phyloP scores from a whole-genome alignment of 495 filamentous ascomycete species.

The Entonaema liquescens region DNA sequence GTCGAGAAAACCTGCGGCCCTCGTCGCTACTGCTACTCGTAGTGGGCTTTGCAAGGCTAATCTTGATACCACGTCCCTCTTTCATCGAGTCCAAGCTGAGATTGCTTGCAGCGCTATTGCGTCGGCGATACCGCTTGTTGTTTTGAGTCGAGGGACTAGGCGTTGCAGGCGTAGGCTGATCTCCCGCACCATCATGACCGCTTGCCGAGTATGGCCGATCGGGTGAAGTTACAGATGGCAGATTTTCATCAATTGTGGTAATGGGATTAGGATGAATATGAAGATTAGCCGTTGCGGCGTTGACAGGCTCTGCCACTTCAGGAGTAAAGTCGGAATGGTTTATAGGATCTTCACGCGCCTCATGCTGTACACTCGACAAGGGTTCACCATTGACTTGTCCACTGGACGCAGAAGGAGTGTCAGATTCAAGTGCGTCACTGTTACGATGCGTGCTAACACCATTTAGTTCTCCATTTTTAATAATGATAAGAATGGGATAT shows the following conservation, averaged over 20 bases:
- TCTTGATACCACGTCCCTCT: slow-evolving; percentile 44
- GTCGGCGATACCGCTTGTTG: slow-evolving; percentile 25
- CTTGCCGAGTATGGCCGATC: slow-evolving; percentile 5
- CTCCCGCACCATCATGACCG: slow-evolving; percentile 15
- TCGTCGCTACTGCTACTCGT: slow-evolving; percentile 43
- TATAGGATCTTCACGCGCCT: slow-evolving; percentile 28
- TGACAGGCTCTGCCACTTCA: background rate
- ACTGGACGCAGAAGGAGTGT: slow-evolving; percentile 39
- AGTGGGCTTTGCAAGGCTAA: slow-evolving; percentile 45
- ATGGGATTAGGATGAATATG: slow-evolving; percentile 29
- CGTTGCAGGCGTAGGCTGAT: slow-evolving; percentile 21
- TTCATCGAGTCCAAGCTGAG: slow-evolving; percentile 43
- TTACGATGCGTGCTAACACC: slow-evolving; percentile 31
- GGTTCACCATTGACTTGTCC: slow-evolving; percentile 23
- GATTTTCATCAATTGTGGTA: slow-evolving; percentile 30
- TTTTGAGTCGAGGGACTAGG: slow-evolving; percentile 31
- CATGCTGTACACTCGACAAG: slow-evolving; percentile 11
- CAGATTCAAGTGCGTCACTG: slow-evolving; percentile 42
- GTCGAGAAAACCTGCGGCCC: slow-evolving; percentile 17
- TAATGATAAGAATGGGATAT: background rate
- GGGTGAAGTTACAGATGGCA: slow-evolving; percentile 9
- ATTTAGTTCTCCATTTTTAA: slow-evolving; percentile 22
- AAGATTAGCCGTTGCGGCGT: slow-evolving; percentile 10
- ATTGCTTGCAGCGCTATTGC: slow-evolving; percentile 36
- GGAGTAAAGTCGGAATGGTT: slow-evolving; percentile 8